Evolutionary conservation across 2,329 filamentous ascomycete genomes (phyloP).

Genomic region (Dryadomyces quercus-mongolicae): DNA sequence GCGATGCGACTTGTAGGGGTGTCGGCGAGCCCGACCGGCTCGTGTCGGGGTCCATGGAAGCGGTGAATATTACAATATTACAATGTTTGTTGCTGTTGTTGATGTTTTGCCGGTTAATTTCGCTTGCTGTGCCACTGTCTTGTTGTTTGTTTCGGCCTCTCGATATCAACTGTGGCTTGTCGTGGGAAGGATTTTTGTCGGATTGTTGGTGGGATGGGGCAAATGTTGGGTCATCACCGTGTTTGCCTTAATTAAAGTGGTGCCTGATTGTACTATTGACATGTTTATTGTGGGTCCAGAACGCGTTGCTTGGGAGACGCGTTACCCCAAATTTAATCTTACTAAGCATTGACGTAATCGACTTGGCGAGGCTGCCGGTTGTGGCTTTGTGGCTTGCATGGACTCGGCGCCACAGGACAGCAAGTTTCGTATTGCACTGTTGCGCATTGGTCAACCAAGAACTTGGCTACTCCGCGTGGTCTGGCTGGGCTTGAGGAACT

Average conservation of each 20-base stretch:
- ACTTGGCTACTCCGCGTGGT: too few species aligned
- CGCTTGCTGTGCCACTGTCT: too few species aligned
- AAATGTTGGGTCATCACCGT: background rate
- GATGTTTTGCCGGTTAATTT: too few species aligned
- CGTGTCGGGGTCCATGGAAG: conserved; percentile 28
- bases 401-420: too few species aligned
- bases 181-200: too few species aligned
- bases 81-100: background rate
- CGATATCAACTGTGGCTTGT: too few species aligned
- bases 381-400: too few species aligned
- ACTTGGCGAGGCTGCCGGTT: background rate
- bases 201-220: background rate
- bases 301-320: conserved; percentile 12
- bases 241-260: background rate
- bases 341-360: background rate
- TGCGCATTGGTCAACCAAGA: too few species aligned
- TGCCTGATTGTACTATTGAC: background rate
- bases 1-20: conserved; percentile 48
- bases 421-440: too few species aligned
- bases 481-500: too few species aligned
- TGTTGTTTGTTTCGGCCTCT: too few species aligned
- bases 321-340: background rate
- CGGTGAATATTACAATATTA: background rate
- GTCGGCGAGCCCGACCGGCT: conserved; percentile 40
- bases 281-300: conserved; percentile 11